Evolutionary conservation across 257 asterid species (phyloP), one percentile per base, ranked within the genome.

Genomic region (Striga asiatica): DNA sequence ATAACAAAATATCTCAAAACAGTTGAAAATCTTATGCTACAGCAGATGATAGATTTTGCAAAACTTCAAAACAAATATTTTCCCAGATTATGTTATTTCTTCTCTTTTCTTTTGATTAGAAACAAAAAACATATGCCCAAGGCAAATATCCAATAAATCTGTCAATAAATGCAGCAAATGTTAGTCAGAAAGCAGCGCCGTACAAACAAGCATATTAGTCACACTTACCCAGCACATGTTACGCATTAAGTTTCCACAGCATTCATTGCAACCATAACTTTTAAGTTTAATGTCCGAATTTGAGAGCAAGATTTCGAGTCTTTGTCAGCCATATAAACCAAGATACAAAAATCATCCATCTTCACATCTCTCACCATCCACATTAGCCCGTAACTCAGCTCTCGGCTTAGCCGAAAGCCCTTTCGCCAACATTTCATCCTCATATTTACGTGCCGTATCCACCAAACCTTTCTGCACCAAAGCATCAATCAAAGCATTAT

Each of bases 321-420:
- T 56, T 34, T 43, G 48, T 27, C 28, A 25, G 58, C 43, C 57
- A 43, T 43, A 35, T 16, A 49, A 65, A 49, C 51, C 32, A 19
- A 47, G 52, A 16, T 28, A 10, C 13, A 35, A 45, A 56, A 56
- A 16, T 70, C 61, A 76, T 53, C 60, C 74, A 46, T 54, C 58
- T 19, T 50, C 62, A 43, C 63, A 59, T 66, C 38, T 69, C 61
- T 61, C 64, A 50, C 31, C 46, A 49, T 66, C 80, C 62, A 43
- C 12, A 50, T 60, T 70, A 45, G 66, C 42, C 42, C 61, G 79
- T 58, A 83, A 56, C 59, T 78, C 86, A 53, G 66, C 69, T 72
- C 94, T 76, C 14, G 86, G 93, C 83, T 86, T 89, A 70, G 98
- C 74, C 0, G 98, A 86, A 71, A 89, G 94, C 49, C 94, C 98